These are phyloP conservation scores for Pyrenula massariospora DNA, from an alignment of 495 filamentous ascomycete genomes.

Conservation along the genomic window DNA sequence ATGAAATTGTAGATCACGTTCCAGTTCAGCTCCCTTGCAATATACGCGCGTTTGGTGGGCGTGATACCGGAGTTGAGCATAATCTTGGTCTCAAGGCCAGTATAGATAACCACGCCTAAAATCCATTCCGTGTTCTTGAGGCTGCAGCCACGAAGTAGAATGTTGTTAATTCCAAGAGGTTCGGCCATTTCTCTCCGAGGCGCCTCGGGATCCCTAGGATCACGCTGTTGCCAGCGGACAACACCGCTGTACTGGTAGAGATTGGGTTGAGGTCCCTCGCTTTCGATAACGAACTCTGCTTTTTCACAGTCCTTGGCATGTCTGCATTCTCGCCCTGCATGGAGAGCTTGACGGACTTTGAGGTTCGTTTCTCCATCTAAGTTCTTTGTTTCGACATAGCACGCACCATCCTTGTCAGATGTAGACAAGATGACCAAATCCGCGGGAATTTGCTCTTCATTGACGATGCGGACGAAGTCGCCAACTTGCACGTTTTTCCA, in stretches of 20 bases:
- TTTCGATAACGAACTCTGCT: conserved; percentile 78
- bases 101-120: conserved; percentile 92
- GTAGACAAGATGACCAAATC: conserved; percentile 94
- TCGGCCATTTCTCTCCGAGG: conserved; percentile 72
- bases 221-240: conserved; percentile 72
- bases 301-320: conserved; percentile 88
- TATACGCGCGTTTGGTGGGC: conserved; percentile 85
- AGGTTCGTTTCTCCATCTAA: conserved; percentile 97
- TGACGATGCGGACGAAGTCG: conserved; percentile 94
- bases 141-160: conserved; percentile 86
- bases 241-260: conserved; percentile 88
- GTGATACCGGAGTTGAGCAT: conserved; percentile 98
- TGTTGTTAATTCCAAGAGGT: conserved; percentile 85
- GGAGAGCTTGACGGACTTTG: conserved; percentile 85
- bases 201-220: conserved; percentile 45
- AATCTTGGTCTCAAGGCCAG: conserved; percentile 95
- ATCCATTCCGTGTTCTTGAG: conserved; percentile 95
- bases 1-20: conserved; percentile 96
- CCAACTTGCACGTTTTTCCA: conserved; percentile 97
- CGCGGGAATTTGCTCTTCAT: conserved; percentile 89
- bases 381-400: conserved; percentile 97
- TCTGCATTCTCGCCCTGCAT: conserved; percentile 70
- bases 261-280: conserved; percentile 84
- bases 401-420: conserved; percentile 87
- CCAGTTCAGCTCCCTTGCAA: conserved; percentile 89